A percentile compares a stretch with the other conserved stretches of the same genome.
These are phyloP conservation scores for Dactylis glomerata DNA, from an alignment of 176 grass and related monocot genomes.

Conservation along the genomic window DNA sequence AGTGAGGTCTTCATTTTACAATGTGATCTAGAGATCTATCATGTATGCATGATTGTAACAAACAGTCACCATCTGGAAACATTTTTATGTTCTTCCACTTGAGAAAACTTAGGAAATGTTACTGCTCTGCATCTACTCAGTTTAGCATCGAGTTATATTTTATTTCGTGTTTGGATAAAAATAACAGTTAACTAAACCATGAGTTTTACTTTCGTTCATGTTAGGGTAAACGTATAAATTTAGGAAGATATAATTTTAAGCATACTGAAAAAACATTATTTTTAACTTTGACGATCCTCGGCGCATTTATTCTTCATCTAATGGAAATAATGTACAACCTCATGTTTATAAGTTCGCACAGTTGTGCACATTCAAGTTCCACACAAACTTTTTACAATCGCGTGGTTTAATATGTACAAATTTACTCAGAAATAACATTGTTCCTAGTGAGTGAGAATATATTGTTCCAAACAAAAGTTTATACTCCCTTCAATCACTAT, in stretches of 20 bases:
- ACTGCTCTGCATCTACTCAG: not conserved
- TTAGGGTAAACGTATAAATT: not conserved
- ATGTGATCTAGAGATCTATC: not conserved
- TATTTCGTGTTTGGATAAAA: not conserved
- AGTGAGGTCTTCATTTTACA: not conserved
- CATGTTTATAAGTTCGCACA: not conserved
- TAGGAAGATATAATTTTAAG: not conserved
- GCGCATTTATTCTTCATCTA: not conserved
- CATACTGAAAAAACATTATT: no score
- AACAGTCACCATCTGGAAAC: not conserved
- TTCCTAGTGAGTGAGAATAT: not conserved
- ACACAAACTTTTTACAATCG: rapidly evolving
- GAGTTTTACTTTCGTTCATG: not conserved
- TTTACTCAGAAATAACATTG: not conserved
- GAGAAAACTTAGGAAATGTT: not conserved
- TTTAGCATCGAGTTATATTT: not conserved
- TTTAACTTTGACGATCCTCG: not conserved
- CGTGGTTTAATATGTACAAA: not conserved
- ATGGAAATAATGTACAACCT: not conserved
- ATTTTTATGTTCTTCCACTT: not conserved
- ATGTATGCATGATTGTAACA: constrained; percentile 1
- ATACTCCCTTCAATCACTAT: no score
- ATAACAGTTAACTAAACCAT: no score
- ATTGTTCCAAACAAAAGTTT: no score
- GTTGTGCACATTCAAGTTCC: not conserved